phyloP scores from a whole-genome alignment of 2,329 filamentous ascomycete species.

The Escovopsis sp. region DNA sequence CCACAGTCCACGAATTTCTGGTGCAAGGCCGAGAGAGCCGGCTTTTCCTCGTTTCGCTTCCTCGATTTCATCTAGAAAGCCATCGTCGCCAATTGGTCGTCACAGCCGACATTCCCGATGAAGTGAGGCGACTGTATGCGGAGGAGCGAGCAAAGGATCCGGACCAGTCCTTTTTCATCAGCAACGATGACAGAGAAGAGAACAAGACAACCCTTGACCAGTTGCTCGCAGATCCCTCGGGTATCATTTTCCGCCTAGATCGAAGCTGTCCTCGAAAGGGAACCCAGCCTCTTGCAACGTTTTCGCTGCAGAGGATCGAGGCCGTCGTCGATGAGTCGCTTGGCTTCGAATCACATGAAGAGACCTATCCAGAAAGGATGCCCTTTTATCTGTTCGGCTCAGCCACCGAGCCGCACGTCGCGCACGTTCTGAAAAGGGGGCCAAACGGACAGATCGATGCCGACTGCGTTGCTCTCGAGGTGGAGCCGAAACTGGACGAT shows the following conservation, averaged over 20 bases:
- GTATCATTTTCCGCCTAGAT: too few species aligned
- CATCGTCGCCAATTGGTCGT: constrained; percentile 26
- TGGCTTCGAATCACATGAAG: too few species aligned
- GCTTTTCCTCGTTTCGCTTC: constrained; percentile 21
- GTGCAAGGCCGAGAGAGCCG: constrained; percentile 18
- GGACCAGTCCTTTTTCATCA: too few species aligned
- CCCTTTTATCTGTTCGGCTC: constrained; percentile 2
- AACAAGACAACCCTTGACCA: neutral
- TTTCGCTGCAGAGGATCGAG: neutral
- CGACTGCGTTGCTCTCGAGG: constrained; percentile 5
- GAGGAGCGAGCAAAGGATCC: too few species aligned
- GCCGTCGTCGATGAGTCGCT: neutral
- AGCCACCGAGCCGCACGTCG: constrained; percentile 21
- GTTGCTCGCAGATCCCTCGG: too few species aligned
- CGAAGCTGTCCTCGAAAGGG: neutral
- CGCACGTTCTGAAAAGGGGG: constrained; percentile 27
- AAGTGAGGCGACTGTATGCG: too few species aligned
- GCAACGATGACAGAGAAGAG: neutral
- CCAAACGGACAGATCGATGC: constrained; percentile 26
- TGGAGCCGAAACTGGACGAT: too few species aligned
- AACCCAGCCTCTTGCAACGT: neutral
- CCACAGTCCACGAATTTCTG: constrained; percentile 23
- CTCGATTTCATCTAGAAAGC: constrained; percentile 26
- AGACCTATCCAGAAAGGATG: neutral
- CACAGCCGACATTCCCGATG: constrained; percentile 5